Conservation (phyloP, 257 asterid genomes). For the Sherardia arvensis region DNA sequence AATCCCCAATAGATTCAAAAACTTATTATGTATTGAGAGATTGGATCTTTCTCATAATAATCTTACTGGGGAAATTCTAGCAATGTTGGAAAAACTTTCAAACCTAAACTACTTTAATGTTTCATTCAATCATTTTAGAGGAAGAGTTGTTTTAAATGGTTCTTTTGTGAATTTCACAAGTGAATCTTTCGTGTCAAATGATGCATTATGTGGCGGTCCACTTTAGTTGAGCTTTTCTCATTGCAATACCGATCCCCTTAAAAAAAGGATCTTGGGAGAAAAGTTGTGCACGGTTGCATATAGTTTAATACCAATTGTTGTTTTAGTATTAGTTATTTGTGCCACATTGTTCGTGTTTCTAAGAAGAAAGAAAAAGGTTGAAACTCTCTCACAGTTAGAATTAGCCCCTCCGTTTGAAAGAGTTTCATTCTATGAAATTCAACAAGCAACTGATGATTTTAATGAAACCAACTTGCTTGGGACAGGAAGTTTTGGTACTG, state of each 20-base stretch:
- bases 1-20: not conserved
- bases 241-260: not conserved
- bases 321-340: too few species aligned
- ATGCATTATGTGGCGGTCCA: conserved; percentile 7
- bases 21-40: not conserved
- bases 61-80: not conserved
- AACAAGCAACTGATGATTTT: not conserved
- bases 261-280: too few species aligned
- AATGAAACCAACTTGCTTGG: conserved; percentile 1
- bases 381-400: not conserved
- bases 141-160: not conserved
- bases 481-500: not conserved
- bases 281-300: too few species aligned
- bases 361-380: not conserved
- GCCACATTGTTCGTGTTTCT: too few species aligned
- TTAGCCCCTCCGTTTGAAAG: not conserved
- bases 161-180: not conserved
- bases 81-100: not conserved
- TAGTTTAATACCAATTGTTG: too few species aligned
- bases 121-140: not conserved
- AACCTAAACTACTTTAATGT: not conserved
- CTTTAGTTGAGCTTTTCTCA: not conserved
- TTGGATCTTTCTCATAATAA: not conserved
- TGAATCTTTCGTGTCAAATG: conserved; percentile 2
- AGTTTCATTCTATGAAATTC: not conserved